Evolutionary conservation across 768 basidiomycete species (phyloP), one percentile per base, ranked within the genome.

Genomic region (Termitomyces sp.): DNA sequence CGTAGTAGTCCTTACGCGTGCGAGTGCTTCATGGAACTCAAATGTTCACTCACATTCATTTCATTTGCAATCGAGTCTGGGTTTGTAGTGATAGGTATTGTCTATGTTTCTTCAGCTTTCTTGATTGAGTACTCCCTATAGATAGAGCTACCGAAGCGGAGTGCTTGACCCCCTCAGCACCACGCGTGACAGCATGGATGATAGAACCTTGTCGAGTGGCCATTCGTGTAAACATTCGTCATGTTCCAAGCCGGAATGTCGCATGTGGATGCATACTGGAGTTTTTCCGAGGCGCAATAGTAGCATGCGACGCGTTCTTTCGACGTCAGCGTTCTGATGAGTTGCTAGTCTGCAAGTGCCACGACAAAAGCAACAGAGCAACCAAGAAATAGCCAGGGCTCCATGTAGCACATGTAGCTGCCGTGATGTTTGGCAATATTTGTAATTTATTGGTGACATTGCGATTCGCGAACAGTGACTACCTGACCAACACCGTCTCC

Each of bases 341-440:
- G n/a, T n/a, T n/a, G n/a, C n/a, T n/a, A 41, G 5, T 18, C n/a
- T n/a, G 9, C n/a, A 16, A 18, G 7, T 18, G 14, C 26, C 44
- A 14, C 18, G 8, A 18, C 14, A 20, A 41, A 10, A 37, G 1
- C 4, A 20, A 10, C 5, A 41, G 39, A 41, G 9, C 39, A n/a
- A 5, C 29, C 22, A 12, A 22, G 18, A 29, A n/a, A 12, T 4
- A 27, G 27, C 18, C 4, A 6, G 22, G n/a, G 39, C 12, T 14
- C n/a, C n/a, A n/a, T 14, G 22, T 3, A 29, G 29, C 29, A 29
- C 6, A 29, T 3, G 29, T 29, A 6, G 3, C 29, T 6, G 29
- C 14, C 42, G 50, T 34, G 22, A 54, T 56, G 42, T 63, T 63
- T 63, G 61, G 52, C 22, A 13, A 12, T 61, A 20, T 53, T 61